Evolutionary conservation across 73 alveolate species (phyloP), one percentile per base, ranked within the genome.

Genomic region (Blepharisma japonicum): DNA sequence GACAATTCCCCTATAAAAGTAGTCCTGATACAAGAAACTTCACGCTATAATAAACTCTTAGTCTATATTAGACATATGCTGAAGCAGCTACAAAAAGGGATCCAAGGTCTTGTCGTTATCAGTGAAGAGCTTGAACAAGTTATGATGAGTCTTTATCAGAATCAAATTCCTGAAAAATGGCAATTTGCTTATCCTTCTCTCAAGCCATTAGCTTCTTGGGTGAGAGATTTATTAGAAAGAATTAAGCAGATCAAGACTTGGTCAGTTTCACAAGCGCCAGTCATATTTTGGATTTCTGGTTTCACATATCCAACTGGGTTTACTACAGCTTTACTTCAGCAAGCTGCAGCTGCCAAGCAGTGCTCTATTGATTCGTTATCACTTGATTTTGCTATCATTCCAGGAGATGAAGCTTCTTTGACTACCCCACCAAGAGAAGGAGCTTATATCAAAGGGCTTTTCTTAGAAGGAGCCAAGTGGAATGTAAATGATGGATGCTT

Each of bases 391-490:
- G 68, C 78, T 39, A 82, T 78, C 82, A 53, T 51, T 49, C 89
- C 82, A 54, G 90, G 45, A 46, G 89, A 71, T 81, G 89, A 86
- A 42, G 94, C 14, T 61, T 32, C 81, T 53, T 74, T 88, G 25
- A 79, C 78, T 21, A 83, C 87, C 45, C 91, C 86, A 6, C 93
- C 98, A 8, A 81, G 82, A 82, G 95, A 92, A 61, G 98, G 98
- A 39, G 78, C 95, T 49, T 95, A 87, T 74, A 81, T 95, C 49
- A 76, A 89, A 70, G 98, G 98, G 49, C 79, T 94, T 55, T 94
- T 48, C 79, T 77, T 92, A 7, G 99, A 93, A 92, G 99, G 99
- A 56, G 99, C 99, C 6, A 94, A 95, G 56, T 98, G 99, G 99
- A 96, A 98, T 83, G 27, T 47, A 53, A 98, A 94, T 27, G 91